These are phyloP conservation scores for Hanseniaspora vineae DNA, from an alignment of 805 yeast species.

Conservation along the genomic window DNA sequence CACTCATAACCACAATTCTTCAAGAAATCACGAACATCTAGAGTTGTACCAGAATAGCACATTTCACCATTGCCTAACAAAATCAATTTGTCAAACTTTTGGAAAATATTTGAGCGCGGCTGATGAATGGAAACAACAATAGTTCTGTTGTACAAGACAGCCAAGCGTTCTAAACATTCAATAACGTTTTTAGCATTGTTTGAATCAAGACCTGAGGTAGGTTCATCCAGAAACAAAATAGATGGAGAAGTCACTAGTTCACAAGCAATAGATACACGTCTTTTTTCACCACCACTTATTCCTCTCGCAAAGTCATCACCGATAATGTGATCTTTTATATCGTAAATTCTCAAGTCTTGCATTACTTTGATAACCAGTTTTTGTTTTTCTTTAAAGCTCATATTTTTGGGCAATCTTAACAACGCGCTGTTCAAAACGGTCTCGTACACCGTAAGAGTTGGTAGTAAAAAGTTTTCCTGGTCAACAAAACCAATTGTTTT, in stretches of 20 bases:
- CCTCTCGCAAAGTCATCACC: slow-evolving; percentile 89
- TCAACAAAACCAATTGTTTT: slow-evolving; percentile 87
- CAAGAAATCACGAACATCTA: slow-evolving; percentile 63
- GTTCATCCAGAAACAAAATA: slow-evolving; percentile 75
- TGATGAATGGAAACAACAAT: slow-evolving; percentile 91
- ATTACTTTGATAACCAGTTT: slow-evolving; percentile 75
- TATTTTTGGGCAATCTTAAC: slow-evolving; percentile 66
- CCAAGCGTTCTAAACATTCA: slow-evolving; percentile 68
- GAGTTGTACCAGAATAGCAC: slow-evolving; percentile 80
- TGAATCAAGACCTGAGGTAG: slow-evolving; percentile 92
- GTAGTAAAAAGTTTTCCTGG: slow-evolving; percentile 82
- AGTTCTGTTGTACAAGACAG: slow-evolving; percentile 73
- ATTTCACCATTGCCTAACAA: slow-evolving; percentile 74
- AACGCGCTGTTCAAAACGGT: slow-evolving; percentile 88
- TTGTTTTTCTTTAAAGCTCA: slow-evolving; percentile 64
- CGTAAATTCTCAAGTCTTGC: slow-evolving; percentile 70
- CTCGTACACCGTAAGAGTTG: slow-evolving; percentile 91
- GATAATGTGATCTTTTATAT: slow-evolving; percentile 71
- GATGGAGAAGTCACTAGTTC: slow-evolving; percentile 85
- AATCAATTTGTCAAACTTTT: slow-evolving; percentile 72
- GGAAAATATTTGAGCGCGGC: slow-evolving; percentile 91
- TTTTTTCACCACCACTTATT: slow-evolving; percentile 70
- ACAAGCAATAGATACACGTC: slow-evolving; percentile 88
- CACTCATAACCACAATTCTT: slow-evolving; percentile 62
- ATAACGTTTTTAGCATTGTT: slow-evolving; percentile 87